These are phyloP conservation scores for Rhodocollybia butyracea DNA, from an alignment of 768 basidiomycete genomes.

Conservation along the genomic window DNA sequence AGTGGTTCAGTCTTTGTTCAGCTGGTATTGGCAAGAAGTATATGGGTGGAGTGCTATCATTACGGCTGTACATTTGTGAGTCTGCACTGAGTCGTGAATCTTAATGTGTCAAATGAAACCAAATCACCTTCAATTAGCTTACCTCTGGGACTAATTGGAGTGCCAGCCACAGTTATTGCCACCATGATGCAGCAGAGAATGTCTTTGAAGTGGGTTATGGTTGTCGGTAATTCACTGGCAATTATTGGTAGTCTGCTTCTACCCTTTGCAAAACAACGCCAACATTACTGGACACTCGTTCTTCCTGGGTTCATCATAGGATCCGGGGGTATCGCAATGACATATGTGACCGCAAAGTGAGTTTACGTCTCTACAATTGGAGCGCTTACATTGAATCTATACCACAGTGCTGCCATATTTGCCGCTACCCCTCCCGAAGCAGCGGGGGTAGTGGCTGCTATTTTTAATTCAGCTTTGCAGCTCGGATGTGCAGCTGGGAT, in stretches of 20 bases:
- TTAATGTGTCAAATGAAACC: conserved; percentile 10
- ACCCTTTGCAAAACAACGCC: conserved; percentile 34
- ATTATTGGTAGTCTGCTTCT: conserved; percentile 38
- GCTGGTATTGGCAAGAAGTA: conserved; percentile 35
- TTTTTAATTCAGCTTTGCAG: conserved; percentile 54
- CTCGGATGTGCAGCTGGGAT: conserved; percentile 49
- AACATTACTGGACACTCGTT: conserved; percentile 42
- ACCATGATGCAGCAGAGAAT: conserved; percentile 29
- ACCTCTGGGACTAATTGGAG: conserved; percentile 37
- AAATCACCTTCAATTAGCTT: conserved; percentile 23
- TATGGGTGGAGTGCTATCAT: conserved; percentile 38
- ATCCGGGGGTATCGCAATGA: conserved; percentile 40
- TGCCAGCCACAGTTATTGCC: conserved; percentile 36
- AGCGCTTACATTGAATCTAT: not conserved
- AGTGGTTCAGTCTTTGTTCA: conserved; percentile 28
- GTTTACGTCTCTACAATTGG: no score
- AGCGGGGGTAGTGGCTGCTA: conserved; percentile 53
- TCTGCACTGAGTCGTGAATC: not conserved
- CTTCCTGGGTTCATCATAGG: conserved; percentile 51
- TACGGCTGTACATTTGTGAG: conserved; percentile 36
- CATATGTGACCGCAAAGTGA: conserved; percentile 49
- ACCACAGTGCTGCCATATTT: conserved; percentile 46
- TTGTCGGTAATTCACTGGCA: conserved; percentile 35
- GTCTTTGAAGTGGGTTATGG: conserved; percentile 42
- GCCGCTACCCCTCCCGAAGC: conserved; percentile 41